Conservation (phyloP, 2,329 filamentous ascomycete genomes). For the Penicillium sp. region DNA sequence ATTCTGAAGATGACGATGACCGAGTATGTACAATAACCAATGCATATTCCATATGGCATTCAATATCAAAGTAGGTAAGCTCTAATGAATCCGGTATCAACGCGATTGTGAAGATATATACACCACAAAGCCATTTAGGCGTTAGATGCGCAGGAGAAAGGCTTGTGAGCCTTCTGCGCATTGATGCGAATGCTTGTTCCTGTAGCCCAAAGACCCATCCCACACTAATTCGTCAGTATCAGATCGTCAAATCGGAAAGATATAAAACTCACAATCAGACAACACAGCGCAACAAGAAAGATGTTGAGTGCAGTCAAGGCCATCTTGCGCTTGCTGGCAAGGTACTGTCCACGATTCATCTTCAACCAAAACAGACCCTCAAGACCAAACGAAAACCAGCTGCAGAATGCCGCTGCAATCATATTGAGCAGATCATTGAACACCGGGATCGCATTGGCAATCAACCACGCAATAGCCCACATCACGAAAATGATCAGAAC, state of each 20-base stretch:
- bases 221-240: constrained; percentile 17
- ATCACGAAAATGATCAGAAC: constrained; percentile 51
- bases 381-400: constrained; percentile 3
- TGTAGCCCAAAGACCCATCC: constrained; percentile 26
- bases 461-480: constrained; percentile 62
- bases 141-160: constrained; percentile 1
- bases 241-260: no score
- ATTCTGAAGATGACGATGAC: no score
- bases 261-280: neutral
- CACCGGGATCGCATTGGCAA: constrained; percentile 65
- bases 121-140: neutral
- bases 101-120: neutral
- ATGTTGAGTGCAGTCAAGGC: constrained; percentile 1
- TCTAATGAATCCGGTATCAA: no score
- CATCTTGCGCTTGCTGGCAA: constrained; percentile 1
- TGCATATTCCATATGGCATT: no score
- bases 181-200: constrained; percentile 8
- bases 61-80: no score
- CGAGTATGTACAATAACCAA: no score
- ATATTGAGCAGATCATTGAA: constrained; percentile 64
- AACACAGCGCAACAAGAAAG: neutral
- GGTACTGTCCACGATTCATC: constrained; percentile 33
- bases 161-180: neutral
- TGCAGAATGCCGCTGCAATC: constrained; percentile 37
- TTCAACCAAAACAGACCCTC: constrained; percentile 33